Base-by-base conservation (phyloP, 352 stramenopile species). In the Globisporangium cystogenes region DNA sequence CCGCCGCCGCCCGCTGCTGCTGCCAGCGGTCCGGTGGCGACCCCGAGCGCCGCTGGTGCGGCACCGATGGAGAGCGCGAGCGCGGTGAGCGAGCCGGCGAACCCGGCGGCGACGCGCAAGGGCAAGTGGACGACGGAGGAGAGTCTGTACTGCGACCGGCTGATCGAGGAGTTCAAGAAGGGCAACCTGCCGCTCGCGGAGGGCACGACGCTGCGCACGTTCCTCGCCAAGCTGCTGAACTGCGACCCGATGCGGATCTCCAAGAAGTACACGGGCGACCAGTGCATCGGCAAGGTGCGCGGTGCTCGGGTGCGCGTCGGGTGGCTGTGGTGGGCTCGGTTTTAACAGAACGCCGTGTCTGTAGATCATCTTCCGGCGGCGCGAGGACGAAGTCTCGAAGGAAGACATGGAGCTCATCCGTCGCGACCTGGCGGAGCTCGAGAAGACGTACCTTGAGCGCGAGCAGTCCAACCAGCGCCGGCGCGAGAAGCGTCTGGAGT, bases 241-340 rank as follows among this genome's bases (percentile, higher is more conserved):
- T 99, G 97, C 67, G 96, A 99, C 72, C 96, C 97, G 8, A 99
- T 99, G 96, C 77, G 97, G 15, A 99, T 99, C 53, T 98, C 93
- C 0, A 99, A 99, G 65, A 99, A 99, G 72, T 99, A 99, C 63
- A 98, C 98, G 47, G 96, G 97, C 15, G 86, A 91, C 55, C 97
- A 99, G 61, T 99, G 95, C 62, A 99, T 99, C 57, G 96, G 97
- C 62, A 99, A 99, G 70, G 86, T 91, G 62, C 20, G 54, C 20
- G 54, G 40, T 40, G 31, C 21, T 20, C 55, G 37, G 26, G 4
- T 50, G 16, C 5, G 4, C 37, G 20, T 35, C 60, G 51, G n/a
- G 15, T n/a, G 3, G n/a, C 4, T n/a, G n/a, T n/a, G n/a, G n/a
- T n/a, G n/a, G n/a, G n/a, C n/a, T n/a, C n/a, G n/a, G n/a, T n/a